Evolutionary conservation across 306 rosid genomes (phyloP), one percentile per base, ranked within the genome.

Genomic region (Psophocarpus tetragonolobus): DNA sequence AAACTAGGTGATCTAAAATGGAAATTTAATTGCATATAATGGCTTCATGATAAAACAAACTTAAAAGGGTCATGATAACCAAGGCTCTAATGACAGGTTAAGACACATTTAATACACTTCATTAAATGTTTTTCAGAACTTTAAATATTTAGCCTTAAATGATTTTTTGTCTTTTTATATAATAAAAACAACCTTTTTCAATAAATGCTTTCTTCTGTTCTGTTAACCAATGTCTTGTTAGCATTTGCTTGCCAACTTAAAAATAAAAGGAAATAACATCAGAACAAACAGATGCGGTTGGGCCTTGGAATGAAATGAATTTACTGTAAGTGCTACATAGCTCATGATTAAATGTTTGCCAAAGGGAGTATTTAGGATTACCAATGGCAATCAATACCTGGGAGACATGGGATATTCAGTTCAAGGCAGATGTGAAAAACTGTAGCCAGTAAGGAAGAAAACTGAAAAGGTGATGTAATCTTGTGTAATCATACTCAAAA

Each of bases 401-500:
- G 7, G 42, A n/a, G 21, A 51, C 21, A 65, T 36, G 61, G 48
- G 50, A 57, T 26, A 57, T 9, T 42, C 51, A 69, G 53, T 23
- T 58, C 42, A 30, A 42, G n/a, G 45, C 26, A 32, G 2, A 56
- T 39, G 58, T 42, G 39, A 44, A 57, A 51, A 42, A 39, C 32
- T 67, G 58, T 53, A 68, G 33, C 26, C 50, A 42, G 27, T 6
- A 27, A 42, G 8, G 75, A 35, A 30, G 35, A 41, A 54, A 42
- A 30, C 39, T 24, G 39, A 21, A 68, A 78, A 39, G 62, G 70
- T 18, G 36, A 6, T 21, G 5, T 68, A 42, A 45, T 68, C 62
- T 61, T 4, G 35, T 44, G 60, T 3, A 56, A 78, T 56, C 61
- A 78, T 57, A 23, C 45, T 26, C 58, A 39, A 78, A 44, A 69